Conservation (phyloP, 2,329 filamentous ascomycete genomes). For the Nakataea oryzae region DNA sequence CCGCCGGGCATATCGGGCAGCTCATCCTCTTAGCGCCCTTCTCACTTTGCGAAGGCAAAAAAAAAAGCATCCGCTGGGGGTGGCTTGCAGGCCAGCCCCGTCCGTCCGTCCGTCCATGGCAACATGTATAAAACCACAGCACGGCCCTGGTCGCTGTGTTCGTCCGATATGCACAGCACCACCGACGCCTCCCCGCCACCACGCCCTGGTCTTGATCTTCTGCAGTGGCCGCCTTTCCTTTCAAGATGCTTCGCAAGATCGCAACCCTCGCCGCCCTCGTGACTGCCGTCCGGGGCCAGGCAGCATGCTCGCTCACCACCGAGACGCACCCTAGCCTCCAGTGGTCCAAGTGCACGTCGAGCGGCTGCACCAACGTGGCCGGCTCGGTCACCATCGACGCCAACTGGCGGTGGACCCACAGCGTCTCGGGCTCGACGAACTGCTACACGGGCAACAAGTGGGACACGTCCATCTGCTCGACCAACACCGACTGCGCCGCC, state of each 20-base stretch:
- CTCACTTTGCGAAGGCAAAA: not conserved
- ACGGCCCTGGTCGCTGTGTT: not conserved
- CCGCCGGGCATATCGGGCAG: not conserved
- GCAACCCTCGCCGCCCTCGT: conserved; percentile 27
- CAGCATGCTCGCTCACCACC: conserved; percentile 33
- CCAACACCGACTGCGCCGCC: conserved; percentile 35
- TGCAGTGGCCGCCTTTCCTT: not conserved
- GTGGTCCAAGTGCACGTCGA: conserved; percentile 41
- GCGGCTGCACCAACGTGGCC: conserved; percentile 37
- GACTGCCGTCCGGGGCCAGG: conserved; percentile 34
- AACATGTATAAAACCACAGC: not conserved
- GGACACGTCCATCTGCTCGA: conserved; percentile 35
- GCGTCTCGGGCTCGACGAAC: conserved; percentile 33
- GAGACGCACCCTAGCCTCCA: conserved; percentile 43
- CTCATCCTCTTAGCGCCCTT: not conserved
- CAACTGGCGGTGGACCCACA: conserved; percentile 54
- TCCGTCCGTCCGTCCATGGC: not conserved
- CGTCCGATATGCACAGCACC: not conserved
- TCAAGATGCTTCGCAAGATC: conserved; percentile 18
- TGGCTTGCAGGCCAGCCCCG: not conserved
- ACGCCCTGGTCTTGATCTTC: not conserved
- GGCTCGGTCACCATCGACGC: conserved; percentile 45
- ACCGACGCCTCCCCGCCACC: not conserved
- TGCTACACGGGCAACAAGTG: conserved; percentile 45
- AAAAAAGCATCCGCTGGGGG: not conserved